A percentile compares a stretch with the other conserved stretches of the same genome.
phyloP scores from a whole-genome alignment of 2,329 filamentous ascomycete species.

The Cordyceps cicadae region DNA sequence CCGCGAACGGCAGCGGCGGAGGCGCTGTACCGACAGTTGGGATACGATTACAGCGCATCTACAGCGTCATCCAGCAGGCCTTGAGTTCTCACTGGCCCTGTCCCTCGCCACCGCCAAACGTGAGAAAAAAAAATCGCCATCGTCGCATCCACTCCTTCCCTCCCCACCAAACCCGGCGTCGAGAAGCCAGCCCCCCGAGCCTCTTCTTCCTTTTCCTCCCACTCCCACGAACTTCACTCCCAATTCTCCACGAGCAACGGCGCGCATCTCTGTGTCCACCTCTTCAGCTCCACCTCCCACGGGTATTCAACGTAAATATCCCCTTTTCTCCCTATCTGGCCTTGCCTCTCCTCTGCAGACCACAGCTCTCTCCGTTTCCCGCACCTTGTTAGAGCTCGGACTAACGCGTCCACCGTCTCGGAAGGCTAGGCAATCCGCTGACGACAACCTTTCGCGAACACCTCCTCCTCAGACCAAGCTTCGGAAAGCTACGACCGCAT shows the following conservation, averaged over 20 bases:
- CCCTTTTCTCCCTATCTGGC: not conserved
- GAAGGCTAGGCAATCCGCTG: conserved; percentile 7
- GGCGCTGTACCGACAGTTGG: not conserved
- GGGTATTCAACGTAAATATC: not conserved
- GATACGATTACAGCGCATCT: not conserved
- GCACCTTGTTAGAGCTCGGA: not conserved
- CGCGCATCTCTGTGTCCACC: not conserved
- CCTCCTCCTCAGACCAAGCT: not conserved
- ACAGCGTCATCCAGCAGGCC: not conserved
- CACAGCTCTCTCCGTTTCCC: not conserved
- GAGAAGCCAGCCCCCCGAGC: conserved; percentile 4
- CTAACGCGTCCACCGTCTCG: conserved; percentile 4
- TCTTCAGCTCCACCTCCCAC: conserved; percentile 1
- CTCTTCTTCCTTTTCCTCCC: not conserved
- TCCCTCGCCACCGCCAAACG: too few species aligned
- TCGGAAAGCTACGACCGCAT: not conserved
- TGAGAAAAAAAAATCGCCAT: not conserved
- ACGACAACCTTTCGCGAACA: not conserved
- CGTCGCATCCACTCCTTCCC: conserved; percentile 11
- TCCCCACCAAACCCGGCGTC: conserved; percentile 5
- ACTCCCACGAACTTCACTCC: not conserved
- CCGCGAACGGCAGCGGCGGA: too few species aligned
- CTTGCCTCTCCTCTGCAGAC: not conserved
- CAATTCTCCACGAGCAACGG: conserved; percentile 3
- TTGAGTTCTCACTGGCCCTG: too few species aligned